Evolutionary conservation across 805 yeast species (phyloP), one percentile per base, ranked within the genome.

Genomic region (Sungouiella blattae): DNA sequence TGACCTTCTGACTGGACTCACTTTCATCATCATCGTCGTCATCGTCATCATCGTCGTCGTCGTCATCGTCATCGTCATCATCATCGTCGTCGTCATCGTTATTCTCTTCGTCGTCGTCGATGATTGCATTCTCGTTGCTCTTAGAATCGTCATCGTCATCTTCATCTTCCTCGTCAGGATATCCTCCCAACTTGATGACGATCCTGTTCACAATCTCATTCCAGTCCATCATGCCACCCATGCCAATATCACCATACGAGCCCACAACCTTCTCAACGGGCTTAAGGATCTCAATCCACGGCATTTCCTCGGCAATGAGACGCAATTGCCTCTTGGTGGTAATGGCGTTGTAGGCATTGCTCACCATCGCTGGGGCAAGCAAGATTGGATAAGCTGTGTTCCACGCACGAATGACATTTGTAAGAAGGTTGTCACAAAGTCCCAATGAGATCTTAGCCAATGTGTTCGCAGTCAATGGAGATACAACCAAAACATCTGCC

Each of bases 171-270:
- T 64, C 77, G 17, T 71, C 76, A 1, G 73, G 73, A 42, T 66
- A 68, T 32, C 78, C 62, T 35, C 71, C 78, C 40, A 88, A 64
- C 54, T 81, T 83, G 60, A 80, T 69, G 14, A 85, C 94, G 32
- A 87, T 72, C 49, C 80, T 78, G 55, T 88, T 94, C 13, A 88
- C 96, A 49, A 93, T 83, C 57, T 89, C 97, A 57, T 87, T 84
- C 78, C 94, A 87, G 50, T 93, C 98, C 82, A 89, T 83, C 98
- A 93, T 93, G 36, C 98, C 98, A 32, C 98, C 98, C 87, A 68
- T 84, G n/a, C 98, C 98, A 37, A 93, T 88, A 50, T 91, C 98
- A 42, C 98, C 98, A 64, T 89, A 87, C 27, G 87, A 76, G 37
- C 95, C 87, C 53, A 84, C 79, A 5, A 91, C 95, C 60, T 91